Base-by-base conservation (phyloP, 805 yeast species). In the Myxozyma geophila region DNA sequence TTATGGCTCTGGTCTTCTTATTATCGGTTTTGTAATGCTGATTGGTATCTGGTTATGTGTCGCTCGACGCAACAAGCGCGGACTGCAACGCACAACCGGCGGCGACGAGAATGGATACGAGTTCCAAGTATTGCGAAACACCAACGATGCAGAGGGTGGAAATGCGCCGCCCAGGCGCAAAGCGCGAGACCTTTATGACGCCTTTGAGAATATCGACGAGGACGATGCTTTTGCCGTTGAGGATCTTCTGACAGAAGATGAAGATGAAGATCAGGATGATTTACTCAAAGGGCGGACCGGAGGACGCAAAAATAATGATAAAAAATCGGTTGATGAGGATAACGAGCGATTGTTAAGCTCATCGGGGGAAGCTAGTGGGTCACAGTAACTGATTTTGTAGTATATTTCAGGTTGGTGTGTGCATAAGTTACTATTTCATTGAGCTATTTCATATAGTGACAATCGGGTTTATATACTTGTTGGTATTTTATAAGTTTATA, bases 101-200 rank as follows among this genome's bases (percentile, higher is more conserved):
- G 49, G 48, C 10, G 78, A 85, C 72, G 76, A 85, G 69, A 82
- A 85, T 69, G 87, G 84, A 36, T 85, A 81, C 71, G 89, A 85
- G 71, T 85, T 85, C 71, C 88, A 85, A 70, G 82, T 85, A 53
- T 83, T 85, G 58, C 84, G 68, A 9, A 65, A 37, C n/a, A 41
- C 41, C 21, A 43, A 50, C 7, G 62, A 55, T 33, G 44, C 19
- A 2, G 57, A 41, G 2, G 51, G 47, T 2, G 44, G 51, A 2
- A 37, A 37, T n/a, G 48, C 46, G 23, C 33, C 57, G 7, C 57
- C 57, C 21, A 52, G 60, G 12, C 60, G 67, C 33, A 66, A 66
- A 63, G 59, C 69, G 15, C 52, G 69, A 23, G 69, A 64, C 33
- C 36, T 66, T 41, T 66, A 66, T 35, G 60, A 66, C 52, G 69